These are phyloP conservation scores for Talaromyces rugulosus DNA, from an alignment of 2,329 filamentous ascomycete species.

Conservation along the genomic window DNA sequence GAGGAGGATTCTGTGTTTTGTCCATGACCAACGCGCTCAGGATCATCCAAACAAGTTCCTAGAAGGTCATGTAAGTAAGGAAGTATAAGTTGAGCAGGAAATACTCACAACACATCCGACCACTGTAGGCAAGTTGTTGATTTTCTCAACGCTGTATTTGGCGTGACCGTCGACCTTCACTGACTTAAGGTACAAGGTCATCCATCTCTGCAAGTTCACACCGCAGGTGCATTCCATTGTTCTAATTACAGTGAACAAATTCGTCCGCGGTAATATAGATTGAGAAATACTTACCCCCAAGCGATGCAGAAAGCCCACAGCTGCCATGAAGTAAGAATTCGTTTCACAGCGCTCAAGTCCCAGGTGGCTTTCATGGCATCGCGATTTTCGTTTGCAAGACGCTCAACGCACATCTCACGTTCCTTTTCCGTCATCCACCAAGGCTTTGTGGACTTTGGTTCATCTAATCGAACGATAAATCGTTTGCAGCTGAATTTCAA, in stretches of 20 bases:
- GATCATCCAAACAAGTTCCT: constrained; percentile 6
- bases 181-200: constrained; percentile 5
- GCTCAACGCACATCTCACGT: neutral
- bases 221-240: constrained; percentile 1
- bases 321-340: constrained; percentile 4
- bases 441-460: constrained; percentile 1
- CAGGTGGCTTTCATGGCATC: neutral
- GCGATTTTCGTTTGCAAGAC: constrained; percentile 2
- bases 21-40: neutral
- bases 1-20: neutral
- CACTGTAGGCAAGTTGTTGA: constrained; percentile 6
- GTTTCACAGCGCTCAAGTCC: neutral
- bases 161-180: constrained; percentile 2
- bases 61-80: neutral
- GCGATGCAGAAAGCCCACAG: constrained; percentile 1
- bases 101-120: constrained; percentile 2
- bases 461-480: neutral
- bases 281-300: constrained; percentile 1
- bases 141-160: constrained; percentile 3
- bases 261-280: neutral
- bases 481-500: too few species aligned
- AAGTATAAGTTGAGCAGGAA: too few species aligned
- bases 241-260: too few species aligned
- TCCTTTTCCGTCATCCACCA: constrained; percentile 8
- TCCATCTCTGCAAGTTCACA: constrained; percentile 7